Conservation (phyloP, 108 stramenopile species). For the Epithemia pelagica region DNA sequence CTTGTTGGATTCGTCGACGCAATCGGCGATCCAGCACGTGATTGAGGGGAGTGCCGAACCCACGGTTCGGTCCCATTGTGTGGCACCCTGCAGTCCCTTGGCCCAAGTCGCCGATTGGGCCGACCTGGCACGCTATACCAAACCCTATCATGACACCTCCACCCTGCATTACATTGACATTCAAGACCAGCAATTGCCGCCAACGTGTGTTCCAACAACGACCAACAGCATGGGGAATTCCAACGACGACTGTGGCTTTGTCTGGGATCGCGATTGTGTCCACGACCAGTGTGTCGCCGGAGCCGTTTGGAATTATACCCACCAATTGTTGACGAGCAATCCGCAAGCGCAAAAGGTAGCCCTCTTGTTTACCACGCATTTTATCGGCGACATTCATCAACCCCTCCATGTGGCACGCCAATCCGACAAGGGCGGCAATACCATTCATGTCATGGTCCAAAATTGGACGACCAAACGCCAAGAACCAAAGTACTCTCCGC, state of each 20-base stretch:
- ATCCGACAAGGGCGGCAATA: conserved; percentile 53
- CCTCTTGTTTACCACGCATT: conserved; percentile 57
- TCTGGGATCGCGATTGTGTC: conserved; percentile 43
- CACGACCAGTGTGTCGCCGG: conserved; percentile 47
- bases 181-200: conserved; percentile 30
- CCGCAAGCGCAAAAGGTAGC: conserved; percentile 8
- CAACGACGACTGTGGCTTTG: conserved; percentile 22
- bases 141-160: conserved; percentile 28
- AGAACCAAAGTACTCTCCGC: neutral
- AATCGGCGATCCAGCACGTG: conserved; percentile 16
- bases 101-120: conserved; percentile 61
- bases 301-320: conserved; percentile 46
- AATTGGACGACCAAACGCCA: neutral
- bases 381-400: conserved; percentile 66
- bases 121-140: conserved; percentile 38
- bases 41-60: conserved; percentile 7
- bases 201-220: conserved; percentile 21
- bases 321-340: conserved; percentile 14
- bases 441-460: conserved; percentile 37
- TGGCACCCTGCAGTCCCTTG: conserved; percentile 18
- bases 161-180: conserved; percentile 57
- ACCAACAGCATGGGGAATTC: neutral
- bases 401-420: conserved; percentile 42
- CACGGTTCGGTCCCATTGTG: neutral
- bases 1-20: conserved; percentile 21